A percentile compares a stretch with the other conserved stretches of the same genome.
Conservation (phyloP, 2,329 filamentous ascomycete species). For the Pleoardoris graminearum region DNA sequence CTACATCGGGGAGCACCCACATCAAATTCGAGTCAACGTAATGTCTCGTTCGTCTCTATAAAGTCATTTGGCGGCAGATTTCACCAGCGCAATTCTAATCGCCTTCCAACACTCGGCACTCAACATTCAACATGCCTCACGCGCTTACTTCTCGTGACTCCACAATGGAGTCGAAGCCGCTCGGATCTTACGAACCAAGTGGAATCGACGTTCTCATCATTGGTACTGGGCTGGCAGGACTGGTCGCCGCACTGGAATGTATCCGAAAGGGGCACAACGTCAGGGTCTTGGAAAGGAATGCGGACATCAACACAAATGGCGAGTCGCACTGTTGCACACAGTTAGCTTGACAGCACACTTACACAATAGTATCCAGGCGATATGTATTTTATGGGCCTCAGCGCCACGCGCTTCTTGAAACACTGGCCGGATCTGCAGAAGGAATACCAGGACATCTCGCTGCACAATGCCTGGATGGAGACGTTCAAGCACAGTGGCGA, state of each 20-base stretch:
- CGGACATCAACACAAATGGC: slow-evolving; percentile 58
- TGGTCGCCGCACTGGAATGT: slow-evolving; percentile 46
- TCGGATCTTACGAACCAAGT: slow-evolving; percentile 55
- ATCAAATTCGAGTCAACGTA: neutral
- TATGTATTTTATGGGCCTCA: slow-evolving; percentile 64
- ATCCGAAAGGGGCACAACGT: slow-evolving; percentile 48
- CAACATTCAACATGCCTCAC: slow-evolving; percentile 39
- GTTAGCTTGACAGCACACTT: slow-evolving; percentile 6
- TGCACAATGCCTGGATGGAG: slow-evolving; percentile 60
- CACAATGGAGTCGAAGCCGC: slow-evolving; percentile 51
- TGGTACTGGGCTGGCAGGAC: slow-evolving; percentile 45
- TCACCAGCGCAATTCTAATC: too few species aligned
- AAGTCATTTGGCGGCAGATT: slow-evolving; percentile 7
- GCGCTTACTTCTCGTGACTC: slow-evolving; percentile 54
- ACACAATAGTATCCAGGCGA: slow-evolving; percentile 49
- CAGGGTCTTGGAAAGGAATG: slow-evolving; percentile 49
- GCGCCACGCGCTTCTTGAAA: slow-evolving; percentile 59
- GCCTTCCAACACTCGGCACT: too few species aligned
- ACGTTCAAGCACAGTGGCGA: slow-evolving; percentile 59
- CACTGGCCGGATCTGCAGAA: slow-evolving; percentile 58
- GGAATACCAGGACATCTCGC: slow-evolving; percentile 57
- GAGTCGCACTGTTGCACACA: neutral
- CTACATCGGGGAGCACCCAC: neutral
- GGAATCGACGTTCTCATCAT: slow-evolving; percentile 48
- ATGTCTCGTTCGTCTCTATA: neutral